These are phyloP conservation scores for Gentiana straminea DNA, from an alignment of 257 asterid genomes.

Conservation along the genomic window DNA sequence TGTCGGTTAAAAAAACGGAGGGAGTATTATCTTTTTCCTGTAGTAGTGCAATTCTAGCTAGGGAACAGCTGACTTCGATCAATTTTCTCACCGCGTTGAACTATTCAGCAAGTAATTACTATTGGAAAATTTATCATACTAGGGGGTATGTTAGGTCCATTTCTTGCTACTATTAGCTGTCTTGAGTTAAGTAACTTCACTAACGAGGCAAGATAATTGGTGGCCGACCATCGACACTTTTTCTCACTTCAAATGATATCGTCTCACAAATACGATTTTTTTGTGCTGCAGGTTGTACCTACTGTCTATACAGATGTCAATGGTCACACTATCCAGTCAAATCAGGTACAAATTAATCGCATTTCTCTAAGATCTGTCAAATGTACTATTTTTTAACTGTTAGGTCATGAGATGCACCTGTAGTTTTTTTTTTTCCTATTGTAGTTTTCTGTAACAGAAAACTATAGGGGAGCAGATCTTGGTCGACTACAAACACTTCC, in stretches of 20 bases:
- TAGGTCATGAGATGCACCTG: conserved; percentile 12
- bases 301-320: conserved; percentile 77
- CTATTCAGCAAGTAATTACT: no score
- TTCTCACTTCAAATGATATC: neutral
- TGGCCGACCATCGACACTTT: neutral
- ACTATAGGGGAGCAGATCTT: conserved; percentile 60
- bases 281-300: conserved; percentile 81
- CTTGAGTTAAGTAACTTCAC: neutral
- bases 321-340: conserved; percentile 74
- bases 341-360: conserved; percentile 48
- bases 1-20: no score
- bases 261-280: conserved; percentile 3
- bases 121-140: no score
- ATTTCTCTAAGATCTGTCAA: no score
- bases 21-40: no score
- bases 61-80: no score
- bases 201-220: neutral
- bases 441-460: conserved; percentile 98
- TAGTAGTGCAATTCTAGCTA: no score
- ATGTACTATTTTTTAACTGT: conserved; percentile 1
- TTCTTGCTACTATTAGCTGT: neutral
- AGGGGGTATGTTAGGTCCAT: no score
- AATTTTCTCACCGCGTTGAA: no score
- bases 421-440: conserved; percentile 13
- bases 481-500: conserved; percentile 65